These are phyloP conservation scores for Colletotrichum brevisporum DNA, from an alignment of 2,329 filamentous ascomycete genomes.

Conservation along the genomic window DNA sequence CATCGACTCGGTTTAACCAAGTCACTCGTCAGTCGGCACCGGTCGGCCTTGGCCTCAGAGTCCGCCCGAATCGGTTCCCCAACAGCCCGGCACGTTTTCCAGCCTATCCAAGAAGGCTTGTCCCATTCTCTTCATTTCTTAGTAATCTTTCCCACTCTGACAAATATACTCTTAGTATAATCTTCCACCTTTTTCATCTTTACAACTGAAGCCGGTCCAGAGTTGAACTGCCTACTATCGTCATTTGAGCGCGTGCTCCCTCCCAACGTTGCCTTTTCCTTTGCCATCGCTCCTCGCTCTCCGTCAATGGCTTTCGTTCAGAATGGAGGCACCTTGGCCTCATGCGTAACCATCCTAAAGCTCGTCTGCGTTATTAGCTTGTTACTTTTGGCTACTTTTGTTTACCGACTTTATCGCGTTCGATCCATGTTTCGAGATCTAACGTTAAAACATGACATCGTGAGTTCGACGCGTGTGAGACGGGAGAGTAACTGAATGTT, in stretches of 20 bases:
- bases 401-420: background rate
- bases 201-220: too few relatives aligned
- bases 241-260: background rate
- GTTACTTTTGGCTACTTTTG: background rate
- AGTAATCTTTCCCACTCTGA: too few relatives aligned
- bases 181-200: too few relatives aligned
- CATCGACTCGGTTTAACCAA: background rate
- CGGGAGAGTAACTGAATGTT: too few relatives aligned
- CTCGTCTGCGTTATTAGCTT: background rate
- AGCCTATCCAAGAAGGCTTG: too few relatives aligned
- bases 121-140: too few relatives aligned
- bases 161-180: too few relatives aligned
- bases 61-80: background rate
- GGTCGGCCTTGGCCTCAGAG: background rate
- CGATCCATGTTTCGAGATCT: constrained; percentile 2
- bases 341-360: background rate
- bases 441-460: background rate
- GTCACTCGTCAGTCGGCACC: background rate
- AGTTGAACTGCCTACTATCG: too few relatives aligned
- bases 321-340: background rate
- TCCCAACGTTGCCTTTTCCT: too few relatives aligned
- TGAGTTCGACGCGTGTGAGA: background rate
- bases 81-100: background rate
- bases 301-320: background rate
- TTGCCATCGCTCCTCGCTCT: background rate